These are phyloP conservation scores for Talaromyces thailandensis DNA, from an alignment of 495 filamentous ascomycete genomes.

Conservation along the genomic window DNA sequence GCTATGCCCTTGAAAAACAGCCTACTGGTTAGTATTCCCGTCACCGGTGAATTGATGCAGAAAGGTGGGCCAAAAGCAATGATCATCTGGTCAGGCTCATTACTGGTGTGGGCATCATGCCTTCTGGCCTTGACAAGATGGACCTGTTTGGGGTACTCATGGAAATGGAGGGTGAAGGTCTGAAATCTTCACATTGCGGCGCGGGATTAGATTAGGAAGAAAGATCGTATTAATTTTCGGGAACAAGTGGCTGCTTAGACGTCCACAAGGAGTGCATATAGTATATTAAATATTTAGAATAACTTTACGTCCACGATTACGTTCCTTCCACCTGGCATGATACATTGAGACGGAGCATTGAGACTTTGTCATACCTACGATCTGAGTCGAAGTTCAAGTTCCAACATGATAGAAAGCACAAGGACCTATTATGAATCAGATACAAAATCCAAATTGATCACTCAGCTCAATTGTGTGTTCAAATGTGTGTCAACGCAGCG, in stretches of 20 bases:
- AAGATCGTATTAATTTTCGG: background rate
- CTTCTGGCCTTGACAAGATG: conserved; percentile 37
- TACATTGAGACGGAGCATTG: background rate
- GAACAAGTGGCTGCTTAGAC: background rate
- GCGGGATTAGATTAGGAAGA: background rate
- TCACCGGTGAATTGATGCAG: conserved; percentile 33
- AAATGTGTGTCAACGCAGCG: too few relatives aligned
- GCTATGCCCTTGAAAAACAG: conserved; percentile 8
- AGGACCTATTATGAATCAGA: too few relatives aligned
- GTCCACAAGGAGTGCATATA: background rate
- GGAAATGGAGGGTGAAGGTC: conserved; percentile 33
- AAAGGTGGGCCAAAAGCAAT: conserved; percentile 25
- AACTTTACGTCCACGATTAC: background rate
- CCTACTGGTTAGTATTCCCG: conserved; percentile 30
- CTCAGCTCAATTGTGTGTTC: too few relatives aligned
- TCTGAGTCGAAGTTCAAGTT: background rate
- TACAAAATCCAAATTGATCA: too few relatives aligned
- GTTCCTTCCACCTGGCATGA: background rate
- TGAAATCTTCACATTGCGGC: conserved; percentile 8
- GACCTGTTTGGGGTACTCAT: conserved; percentile 40
- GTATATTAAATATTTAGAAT: background rate
- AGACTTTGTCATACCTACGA: too few relatives aligned
- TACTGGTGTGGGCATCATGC: conserved; percentile 26
- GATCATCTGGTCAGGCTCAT: conserved; percentile 26
- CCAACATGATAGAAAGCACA: background rate